These are phyloP conservation scores for Xylariaceae sp. DNA, from an alignment of 2,329 filamentous ascomycete species.

Conservation along the genomic window DNA sequence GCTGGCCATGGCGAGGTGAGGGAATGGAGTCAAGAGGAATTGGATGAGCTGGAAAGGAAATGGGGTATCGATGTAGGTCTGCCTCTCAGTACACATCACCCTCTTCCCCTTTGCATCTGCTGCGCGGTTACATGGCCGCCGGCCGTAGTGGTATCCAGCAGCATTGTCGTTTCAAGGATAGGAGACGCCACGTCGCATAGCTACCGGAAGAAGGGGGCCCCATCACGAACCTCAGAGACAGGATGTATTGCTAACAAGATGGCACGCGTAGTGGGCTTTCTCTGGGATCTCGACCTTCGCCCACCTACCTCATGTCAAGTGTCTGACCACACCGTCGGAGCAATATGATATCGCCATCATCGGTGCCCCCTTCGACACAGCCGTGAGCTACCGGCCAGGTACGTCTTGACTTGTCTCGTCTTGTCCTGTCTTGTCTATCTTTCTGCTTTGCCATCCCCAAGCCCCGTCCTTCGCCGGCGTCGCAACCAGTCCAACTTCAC, in stretches of 20 bases:
- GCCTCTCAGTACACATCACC: no score
- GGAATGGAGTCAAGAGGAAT: slow-evolving; percentile 45
- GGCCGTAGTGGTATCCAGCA: no score
- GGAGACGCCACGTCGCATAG: no score
- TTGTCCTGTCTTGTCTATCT: neutral
- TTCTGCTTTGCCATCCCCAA: no score
- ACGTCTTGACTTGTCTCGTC: slow-evolving; percentile 15
- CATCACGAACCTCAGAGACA: no score
- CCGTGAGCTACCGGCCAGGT: slow-evolving; percentile 66
- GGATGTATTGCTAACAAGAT: no score
- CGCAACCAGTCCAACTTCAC: no score
- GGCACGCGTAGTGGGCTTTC: slow-evolving; percentile 51
- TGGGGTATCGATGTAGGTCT: slow-evolving; percentile 52
- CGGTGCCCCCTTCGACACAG: slow-evolving; percentile 71
- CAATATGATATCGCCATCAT: slow-evolving; percentile 68
- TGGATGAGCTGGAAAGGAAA: slow-evolving; percentile 51
- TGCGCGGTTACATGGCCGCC: no score
- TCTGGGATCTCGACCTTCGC: slow-evolving; percentile 72
- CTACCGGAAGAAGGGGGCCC: no score
- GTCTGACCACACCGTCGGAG: slow-evolving; percentile 60
- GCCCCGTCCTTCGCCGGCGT: no score
- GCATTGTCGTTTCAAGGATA: no score
- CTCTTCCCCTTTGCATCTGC: no score
- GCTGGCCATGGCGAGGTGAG: slow-evolving; percentile 31
- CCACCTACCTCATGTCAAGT: slow-evolving; percentile 65